phyloP scores from a whole-genome alignment of 169 alveolate genomes.

The Babesia microti region DNA sequence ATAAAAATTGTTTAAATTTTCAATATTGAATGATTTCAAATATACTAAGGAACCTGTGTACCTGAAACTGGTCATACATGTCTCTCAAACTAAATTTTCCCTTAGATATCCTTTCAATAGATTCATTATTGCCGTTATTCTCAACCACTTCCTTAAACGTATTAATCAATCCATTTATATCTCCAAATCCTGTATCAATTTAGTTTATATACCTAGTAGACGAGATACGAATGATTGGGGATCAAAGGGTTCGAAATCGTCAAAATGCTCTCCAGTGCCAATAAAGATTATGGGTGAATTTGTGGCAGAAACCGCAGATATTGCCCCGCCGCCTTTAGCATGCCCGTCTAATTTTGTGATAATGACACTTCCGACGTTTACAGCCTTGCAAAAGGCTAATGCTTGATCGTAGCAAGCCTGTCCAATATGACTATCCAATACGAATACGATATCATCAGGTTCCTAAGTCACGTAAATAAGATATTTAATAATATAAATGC shows the following conservation, averaged over 20 bases:
- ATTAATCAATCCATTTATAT: constrained; percentile 87
- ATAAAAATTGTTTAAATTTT: neutral
- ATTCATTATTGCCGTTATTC: constrained; percentile 84
- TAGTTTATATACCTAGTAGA: constrained; percentile 62
- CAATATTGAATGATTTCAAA: neutral
- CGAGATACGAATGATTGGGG: constrained; percentile 94
- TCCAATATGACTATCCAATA: constrained; percentile 97
- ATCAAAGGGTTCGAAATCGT: constrained; percentile 94
- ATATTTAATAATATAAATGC: constrained; percentile 1
- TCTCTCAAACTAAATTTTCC: constrained; percentile 91
- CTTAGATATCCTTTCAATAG: constrained; percentile 83
- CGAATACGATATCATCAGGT: constrained; percentile 94
- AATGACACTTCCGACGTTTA: constrained; percentile 95
- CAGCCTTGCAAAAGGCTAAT: constrained; percentile 89
- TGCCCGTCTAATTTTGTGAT: constrained; percentile 99
- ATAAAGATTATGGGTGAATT: constrained; percentile 83
- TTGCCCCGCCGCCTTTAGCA: constrained; percentile 99
- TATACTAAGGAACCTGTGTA: neutral
- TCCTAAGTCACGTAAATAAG: constrained; percentile 12
- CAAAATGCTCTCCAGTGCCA: constrained; percentile 99
- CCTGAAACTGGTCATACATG: constrained; percentile 90
- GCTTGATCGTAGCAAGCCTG: constrained; percentile 99
- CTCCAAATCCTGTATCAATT: constrained; percentile 85
- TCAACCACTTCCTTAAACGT: constrained; percentile 91
- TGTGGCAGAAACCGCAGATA: constrained; percentile 95